phyloP scores from a whole-genome alignment of 2,329 filamentous ascomycete species.

The Thelonectria blattea region DNA sequence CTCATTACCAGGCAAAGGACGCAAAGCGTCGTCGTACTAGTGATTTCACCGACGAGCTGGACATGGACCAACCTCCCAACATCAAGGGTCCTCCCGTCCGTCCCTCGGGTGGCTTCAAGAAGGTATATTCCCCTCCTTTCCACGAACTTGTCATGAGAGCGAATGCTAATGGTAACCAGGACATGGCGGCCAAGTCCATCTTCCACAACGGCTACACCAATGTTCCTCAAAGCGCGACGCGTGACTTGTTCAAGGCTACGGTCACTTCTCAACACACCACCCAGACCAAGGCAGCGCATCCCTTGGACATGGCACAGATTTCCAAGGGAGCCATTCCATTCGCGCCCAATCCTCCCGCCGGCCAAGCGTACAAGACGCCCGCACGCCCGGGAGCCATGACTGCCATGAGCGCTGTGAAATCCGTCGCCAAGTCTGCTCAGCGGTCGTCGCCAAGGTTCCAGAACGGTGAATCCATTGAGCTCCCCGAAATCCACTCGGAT shows the following conservation, averaged over 20 bases:
- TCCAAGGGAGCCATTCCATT: slow-evolving; percentile 91
- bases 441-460: slow-evolving; percentile 84
- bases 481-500: slow-evolving; percentile 95
- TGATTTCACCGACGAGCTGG: slow-evolving; percentile 69
- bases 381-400: slow-evolving; percentile 56
- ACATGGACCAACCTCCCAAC: slow-evolving; percentile 61
- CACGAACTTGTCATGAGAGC: not conserved
- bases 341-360: slow-evolving; percentile 68
- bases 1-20: slow-evolving; percentile 72
- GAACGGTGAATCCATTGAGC: slow-evolving; percentile 86
- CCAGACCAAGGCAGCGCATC: slow-evolving; percentile 68
- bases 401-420: slow-evolving; percentile 53
- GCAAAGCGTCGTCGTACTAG: slow-evolving; percentile 81
- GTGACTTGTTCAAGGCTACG: slow-evolving; percentile 69
- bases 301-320: slow-evolving; percentile 84
- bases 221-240: slow-evolving; percentile 58
- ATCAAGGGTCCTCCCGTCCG: slow-evolving; percentile 86
- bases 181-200: slow-evolving; percentile 63
- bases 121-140: slow-evolving; percentile 56
- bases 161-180: slow-evolving; percentile 54
- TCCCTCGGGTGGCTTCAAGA: slow-evolving; percentile 73
- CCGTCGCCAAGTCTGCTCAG: slow-evolving; percentile 63
- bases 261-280: slow-evolving; percentile 71
- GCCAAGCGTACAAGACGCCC: slow-evolving; percentile 71
- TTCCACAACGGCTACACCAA: slow-evolving; percentile 68